Conservation (phyloP, 2,329 filamentous ascomycete species). For the Bisporella sp. region DNA sequence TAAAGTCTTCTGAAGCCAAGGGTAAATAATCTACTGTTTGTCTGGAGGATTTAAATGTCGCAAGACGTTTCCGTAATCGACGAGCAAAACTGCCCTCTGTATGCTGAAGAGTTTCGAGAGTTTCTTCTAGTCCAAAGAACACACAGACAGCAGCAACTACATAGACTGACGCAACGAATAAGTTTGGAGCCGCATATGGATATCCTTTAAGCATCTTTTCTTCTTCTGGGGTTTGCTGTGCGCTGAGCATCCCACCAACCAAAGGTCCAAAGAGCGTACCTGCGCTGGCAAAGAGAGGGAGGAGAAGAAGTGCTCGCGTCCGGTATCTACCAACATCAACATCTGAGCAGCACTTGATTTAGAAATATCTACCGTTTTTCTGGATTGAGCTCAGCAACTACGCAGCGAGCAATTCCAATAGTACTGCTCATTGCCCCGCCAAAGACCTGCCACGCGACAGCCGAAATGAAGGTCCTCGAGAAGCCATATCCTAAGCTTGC, state of each 20-base stretch:
- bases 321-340: conserved; percentile 59
- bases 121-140: conserved; percentile 27
- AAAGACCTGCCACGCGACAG: conserved; percentile 50
- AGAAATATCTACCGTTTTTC: conserved; percentile 37
- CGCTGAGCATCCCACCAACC: conserved; percentile 26
- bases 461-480: conserved; percentile 49
- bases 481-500: conserved; percentile 63
- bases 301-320: conserved; percentile 33
- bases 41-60: background rate
- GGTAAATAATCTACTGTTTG: too few species aligned
- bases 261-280: conserved; percentile 47
- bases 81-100: conserved; percentile 17
- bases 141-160: conserved; percentile 15
- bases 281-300: conserved; percentile 61
- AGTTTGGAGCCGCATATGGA: conserved; percentile 36
- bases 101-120: conserved; percentile 19
- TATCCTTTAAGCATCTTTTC: conserved; percentile 29
- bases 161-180: conserved; percentile 26
- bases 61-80: conserved; percentile 8
- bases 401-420: conserved; percentile 52
- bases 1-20: too few species aligned
- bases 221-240: too few species aligned
- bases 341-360: conserved; percentile 63
- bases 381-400: background rate
- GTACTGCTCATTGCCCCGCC: conserved; percentile 64